These are phyloP conservation scores for Lachancea mirantina DNA, from an alignment of 805 yeast species.

Conservation along the genomic window DNA sequence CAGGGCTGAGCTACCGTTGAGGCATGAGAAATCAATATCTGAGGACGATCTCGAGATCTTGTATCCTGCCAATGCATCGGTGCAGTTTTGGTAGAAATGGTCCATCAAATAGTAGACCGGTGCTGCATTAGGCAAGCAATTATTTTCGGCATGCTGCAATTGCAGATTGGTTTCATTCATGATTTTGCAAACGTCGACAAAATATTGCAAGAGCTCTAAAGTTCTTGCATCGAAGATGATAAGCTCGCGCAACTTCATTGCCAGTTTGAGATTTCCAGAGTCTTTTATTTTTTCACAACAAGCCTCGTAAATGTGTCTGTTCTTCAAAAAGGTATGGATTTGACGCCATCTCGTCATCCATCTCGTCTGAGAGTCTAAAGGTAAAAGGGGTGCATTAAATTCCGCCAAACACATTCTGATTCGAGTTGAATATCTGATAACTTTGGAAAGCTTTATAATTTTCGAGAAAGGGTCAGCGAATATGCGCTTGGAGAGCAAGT, in stretches of 20 bases:
- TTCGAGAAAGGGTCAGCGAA: not conserved
- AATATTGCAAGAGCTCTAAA: conserved; percentile 2
- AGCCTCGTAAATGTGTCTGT: not conserved
- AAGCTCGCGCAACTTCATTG: not conserved
- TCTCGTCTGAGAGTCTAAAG: conserved; percentile 2
- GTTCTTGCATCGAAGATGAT: not conserved
- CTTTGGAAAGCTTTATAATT: conserved; percentile 2
- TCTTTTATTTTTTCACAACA: not conserved
- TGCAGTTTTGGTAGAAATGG: conserved; percentile 3
- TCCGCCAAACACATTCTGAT: not conserved
- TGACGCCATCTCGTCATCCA: conserved; percentile 5
- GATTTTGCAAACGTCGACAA: conserved; percentile 1
- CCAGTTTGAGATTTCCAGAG: not conserved
- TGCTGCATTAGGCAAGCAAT: not conserved
- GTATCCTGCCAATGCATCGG: not conserved
- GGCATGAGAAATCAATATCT: conserved; percentile 1
- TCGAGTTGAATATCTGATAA: not conserved
- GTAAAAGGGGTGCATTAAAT: conserved; percentile 1
- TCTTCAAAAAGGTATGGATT: conserved; percentile 1
- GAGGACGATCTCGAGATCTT: not conserved
- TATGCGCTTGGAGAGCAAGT: not conserved
- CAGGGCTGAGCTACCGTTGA: conserved; percentile 3
- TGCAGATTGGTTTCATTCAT: not conserved
- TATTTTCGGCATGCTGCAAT: conserved; percentile 1
- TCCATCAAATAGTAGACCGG: conserved; percentile 1